Evolutionary conservation across 805 yeast species (phyloP).

Genomic region (Alloascoidea africana): DNA sequence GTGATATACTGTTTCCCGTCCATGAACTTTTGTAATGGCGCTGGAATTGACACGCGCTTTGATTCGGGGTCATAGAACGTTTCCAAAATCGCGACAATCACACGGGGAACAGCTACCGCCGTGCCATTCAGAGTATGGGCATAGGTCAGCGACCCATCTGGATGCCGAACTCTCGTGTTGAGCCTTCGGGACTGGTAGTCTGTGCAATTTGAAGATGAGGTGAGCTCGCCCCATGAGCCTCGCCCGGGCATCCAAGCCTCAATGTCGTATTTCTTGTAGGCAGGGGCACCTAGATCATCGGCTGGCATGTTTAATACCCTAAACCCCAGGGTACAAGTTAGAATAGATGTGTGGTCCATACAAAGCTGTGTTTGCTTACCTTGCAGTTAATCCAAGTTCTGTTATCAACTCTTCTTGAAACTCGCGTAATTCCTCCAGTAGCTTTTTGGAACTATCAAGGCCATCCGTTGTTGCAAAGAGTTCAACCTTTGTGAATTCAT

Average conservation of each 20-base stretch:
- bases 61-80: constrained; percentile 54
- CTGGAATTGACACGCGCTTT: constrained; percentile 45
- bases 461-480: constrained; percentile 55
- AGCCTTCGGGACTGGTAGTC: constrained; percentile 84
- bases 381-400: constrained; percentile 64
- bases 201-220: constrained; percentile 83
- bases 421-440: constrained; percentile 42
- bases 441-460: constrained; percentile 22
- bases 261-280: constrained; percentile 78
- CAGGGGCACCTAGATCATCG: constrained; percentile 88
- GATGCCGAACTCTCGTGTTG: constrained; percentile 39
- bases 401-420: constrained; percentile 52
- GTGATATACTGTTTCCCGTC: constrained; percentile 33
- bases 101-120: constrained; percentile 88
- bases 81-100: constrained; percentile 80
- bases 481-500: constrained; percentile 93
- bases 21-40: constrained; percentile 57
- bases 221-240: constrained; percentile 82
- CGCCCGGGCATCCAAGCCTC: constrained; percentile 99
- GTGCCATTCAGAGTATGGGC: constrained; percentile 90
- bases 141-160: constrained; percentile 24
- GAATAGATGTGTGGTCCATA: neutral
- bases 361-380: neutral
- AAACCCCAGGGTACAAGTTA: neutral
- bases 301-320: constrained; percentile 78